Conservation (phyloP, 352 stramenopile genomes). For the Phytophthora hibernalis region DNA sequence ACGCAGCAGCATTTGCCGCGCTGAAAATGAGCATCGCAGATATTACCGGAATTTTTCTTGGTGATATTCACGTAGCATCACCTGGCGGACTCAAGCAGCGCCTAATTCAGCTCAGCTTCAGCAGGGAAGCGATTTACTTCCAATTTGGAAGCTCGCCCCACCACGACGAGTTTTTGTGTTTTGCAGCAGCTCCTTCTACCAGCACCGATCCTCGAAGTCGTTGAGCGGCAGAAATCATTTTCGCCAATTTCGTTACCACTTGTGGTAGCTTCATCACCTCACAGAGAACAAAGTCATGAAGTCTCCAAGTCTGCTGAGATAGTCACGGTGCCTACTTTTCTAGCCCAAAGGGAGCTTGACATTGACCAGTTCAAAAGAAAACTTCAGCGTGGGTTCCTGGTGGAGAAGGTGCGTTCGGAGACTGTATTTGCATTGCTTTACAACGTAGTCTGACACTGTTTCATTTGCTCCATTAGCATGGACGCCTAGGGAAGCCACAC, state of each 20-base stretch:
- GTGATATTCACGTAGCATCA: slow-evolving; percentile 3
- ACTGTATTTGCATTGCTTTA: not conserved
- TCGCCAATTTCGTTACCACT: slow-evolving; percentile 11
- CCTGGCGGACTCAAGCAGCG: not conserved
- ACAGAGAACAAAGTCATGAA: not conserved
- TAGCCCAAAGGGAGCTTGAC: slow-evolving; percentile 16
- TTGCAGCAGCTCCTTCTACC: slow-evolving; percentile 22
- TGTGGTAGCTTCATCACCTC: not conserved
- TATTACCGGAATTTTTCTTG: slow-evolving; percentile 21
- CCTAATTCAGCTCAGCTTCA: slow-evolving; percentile 23
- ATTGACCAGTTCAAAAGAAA: slow-evolving; percentile 48
- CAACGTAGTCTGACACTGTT: slow-evolving; percentile 1
- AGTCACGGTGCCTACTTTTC: not conserved
- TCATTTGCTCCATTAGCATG: slow-evolving; percentile 33
- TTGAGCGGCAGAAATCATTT: slow-evolving; percentile 6
- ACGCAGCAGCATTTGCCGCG: slow-evolving; percentile 21
- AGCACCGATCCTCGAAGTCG: not conserved
- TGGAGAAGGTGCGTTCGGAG: slow-evolving; percentile 51
- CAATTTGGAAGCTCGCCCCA: slow-evolving; percentile 15
- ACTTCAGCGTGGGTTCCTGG: slow-evolving; percentile 45
- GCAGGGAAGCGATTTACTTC: slow-evolving; percentile 23
- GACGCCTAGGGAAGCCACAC: slow-evolving; percentile 47
- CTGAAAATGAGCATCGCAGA: slow-evolving; percentile 32
- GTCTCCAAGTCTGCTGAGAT: not conserved
- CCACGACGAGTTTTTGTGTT: slow-evolving; percentile 26